Conservation (phyloP, 1,139 yeast species). For the Taphrina populina region DNA sequence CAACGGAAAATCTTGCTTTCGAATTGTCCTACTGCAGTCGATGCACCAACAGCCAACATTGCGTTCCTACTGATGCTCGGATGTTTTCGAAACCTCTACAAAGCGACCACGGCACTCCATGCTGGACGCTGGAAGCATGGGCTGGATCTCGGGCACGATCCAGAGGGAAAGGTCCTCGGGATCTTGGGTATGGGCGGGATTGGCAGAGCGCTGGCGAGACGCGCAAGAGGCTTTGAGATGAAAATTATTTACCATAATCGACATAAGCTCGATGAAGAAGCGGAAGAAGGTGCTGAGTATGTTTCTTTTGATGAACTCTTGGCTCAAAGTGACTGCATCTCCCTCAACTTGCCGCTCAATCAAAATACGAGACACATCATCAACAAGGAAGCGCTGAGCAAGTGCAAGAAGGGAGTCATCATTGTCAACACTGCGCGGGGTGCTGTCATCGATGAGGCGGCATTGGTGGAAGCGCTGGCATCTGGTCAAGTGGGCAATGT, state of each 20-base stretch:
- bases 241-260: slow-evolving; percentile 68
- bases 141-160: slow-evolving; percentile 51
- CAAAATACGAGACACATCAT: slow-evolving; percentile 55
- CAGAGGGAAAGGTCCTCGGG: slow-evolving; percentile 65
- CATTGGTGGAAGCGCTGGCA: slow-evolving; percentile 64
- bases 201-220: slow-evolving; percentile 69
- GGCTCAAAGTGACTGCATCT: slow-evolving; percentile 57
- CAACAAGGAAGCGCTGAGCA: slow-evolving; percentile 53
- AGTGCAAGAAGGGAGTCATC: slow-evolving; percentile 68
- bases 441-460: slow-evolving; percentile 68
- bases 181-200: slow-evolving; percentile 81
- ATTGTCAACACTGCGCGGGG: slow-evolving; percentile 70
- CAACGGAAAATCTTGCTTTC: slow-evolving; percentile 60
- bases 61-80: slow-evolving; percentile 66
- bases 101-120: slow-evolving; percentile 52
- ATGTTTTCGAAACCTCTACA: slow-evolving; percentile 64
- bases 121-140: slow-evolving; percentile 45
- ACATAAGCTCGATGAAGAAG: slow-evolving; percentile 52
- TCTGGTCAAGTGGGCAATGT: slow-evolving; percentile 67
- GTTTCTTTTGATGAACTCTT: slow-evolving; percentile 60
- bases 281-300: slow-evolving; percentile 56
- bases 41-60: slow-evolving; percentile 78
- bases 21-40: slow-evolving; percentile 71
- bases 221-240: slow-evolving; percentile 65
- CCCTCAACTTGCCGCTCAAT: slow-evolving; percentile 65